Evolutionary conservation across 805 yeast species (phyloP), one percentile per base, ranked within the genome.

Genomic region (Starmerella sirachaensis): DNA sequence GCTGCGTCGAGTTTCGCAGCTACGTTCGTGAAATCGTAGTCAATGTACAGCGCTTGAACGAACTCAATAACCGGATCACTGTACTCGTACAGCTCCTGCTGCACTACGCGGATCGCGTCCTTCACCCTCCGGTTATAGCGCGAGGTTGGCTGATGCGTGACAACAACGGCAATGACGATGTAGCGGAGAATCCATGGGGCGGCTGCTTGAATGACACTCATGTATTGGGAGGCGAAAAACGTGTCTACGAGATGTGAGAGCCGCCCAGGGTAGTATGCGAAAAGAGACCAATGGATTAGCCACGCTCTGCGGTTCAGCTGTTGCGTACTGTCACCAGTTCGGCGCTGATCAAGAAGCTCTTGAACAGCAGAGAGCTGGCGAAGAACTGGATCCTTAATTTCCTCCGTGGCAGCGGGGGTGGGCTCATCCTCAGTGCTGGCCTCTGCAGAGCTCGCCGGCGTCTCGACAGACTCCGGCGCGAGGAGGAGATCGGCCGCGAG

Each of bases 181-280:
- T 77, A 77, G 51, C 83, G 68, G 46, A 76, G 56, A 34, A 77
- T 61, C 84, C 84, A 77, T 16, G 83, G 84, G 52, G 76, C 69
- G 7, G 78, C 65, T 22, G 80, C 78, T 59, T 77, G 82, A 53
- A 76, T 76, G 2, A 81, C 69, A 41, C 76, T 70, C 43, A 76
- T 57, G 55, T 74, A 74, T 6, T 77, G 70, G 4, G 77, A 68
- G 13, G 72, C 62, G 53, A 74, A 67, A 56, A 73, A 72, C 36
- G 73, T 53, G 45, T 77, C 82, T 40, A 69, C 62, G 41, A 77
- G 58, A 31, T 64, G 63, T 37, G 72, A 77, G 21, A 66, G 52
- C 13, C 51, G 40, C 8, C 78, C 77, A 38, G 64, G 62, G 65
- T 73, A 73, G 51, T 69, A 72, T 45, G 76, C 74, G 63, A 74